phyloP scores from a whole-genome alignment of 257 asterid species.

The Henckelia pumila region DNA sequence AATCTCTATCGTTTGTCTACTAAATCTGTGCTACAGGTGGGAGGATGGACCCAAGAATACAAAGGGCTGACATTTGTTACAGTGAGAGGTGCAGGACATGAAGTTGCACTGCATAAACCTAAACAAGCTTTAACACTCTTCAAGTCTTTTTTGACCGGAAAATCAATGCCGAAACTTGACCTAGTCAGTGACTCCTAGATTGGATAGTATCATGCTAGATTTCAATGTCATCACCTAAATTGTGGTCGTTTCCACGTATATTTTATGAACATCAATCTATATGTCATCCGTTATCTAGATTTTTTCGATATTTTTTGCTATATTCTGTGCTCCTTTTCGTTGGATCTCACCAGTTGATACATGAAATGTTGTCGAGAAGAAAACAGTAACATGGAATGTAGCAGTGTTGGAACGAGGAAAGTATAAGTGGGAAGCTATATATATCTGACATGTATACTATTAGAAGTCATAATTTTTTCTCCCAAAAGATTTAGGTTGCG shows the following conservation, averaged over 20 bases:
- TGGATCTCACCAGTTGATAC: too few species aligned
- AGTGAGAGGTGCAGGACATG: conserved; percentile 94
- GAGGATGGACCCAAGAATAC: conserved; percentile 92
- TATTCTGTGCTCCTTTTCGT: too few species aligned
- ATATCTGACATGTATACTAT: too few species aligned
- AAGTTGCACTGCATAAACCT: conserved; percentile 80
- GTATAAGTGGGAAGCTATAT: too few species aligned
- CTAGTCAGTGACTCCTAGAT: conserved; percentile 40
- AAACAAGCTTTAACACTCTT: conserved; percentile 70
- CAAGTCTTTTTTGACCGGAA: conserved; percentile 62
- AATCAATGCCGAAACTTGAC: conserved; percentile 52
- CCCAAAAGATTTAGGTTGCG: too few species aligned
- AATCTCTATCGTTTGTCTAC: background rate
- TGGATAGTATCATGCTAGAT: conserved; percentile 9
- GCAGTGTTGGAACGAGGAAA: too few species aligned
- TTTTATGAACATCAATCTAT: background rate
- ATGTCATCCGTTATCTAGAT: background rate
- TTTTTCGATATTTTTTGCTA: background rate
- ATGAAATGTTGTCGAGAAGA: too few species aligned
- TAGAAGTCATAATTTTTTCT: too few species aligned
- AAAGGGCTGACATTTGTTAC: conserved; percentile 73
- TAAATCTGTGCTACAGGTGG: conserved; percentile 49
- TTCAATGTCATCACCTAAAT: conserved; percentile 2
- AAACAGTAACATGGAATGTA: too few species aligned
- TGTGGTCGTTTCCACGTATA: background rate